Conservation (phyloP, 2,329 filamentous ascomycete genomes). For the Corynespora cassiicola region DNA sequence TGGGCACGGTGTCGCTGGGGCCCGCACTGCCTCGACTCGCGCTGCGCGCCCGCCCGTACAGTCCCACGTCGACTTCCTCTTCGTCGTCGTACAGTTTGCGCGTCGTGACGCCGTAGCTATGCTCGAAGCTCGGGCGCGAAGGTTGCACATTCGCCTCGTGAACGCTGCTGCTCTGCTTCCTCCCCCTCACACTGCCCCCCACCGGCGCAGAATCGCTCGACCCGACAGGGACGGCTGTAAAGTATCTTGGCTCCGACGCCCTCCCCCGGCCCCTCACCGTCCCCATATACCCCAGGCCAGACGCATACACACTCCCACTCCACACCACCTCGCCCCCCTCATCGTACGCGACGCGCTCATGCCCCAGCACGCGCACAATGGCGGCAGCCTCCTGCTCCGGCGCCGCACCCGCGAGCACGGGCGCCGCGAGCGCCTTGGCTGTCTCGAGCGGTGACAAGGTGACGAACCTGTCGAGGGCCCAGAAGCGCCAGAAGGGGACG, state of each 20-base stretch:
- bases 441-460: conserved; percentile 21
- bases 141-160: conserved; percentile 5
- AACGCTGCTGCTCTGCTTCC: conserved; percentile 10
- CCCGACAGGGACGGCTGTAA: too few relatives aligned
- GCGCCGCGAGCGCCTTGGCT: conserved; percentile 18
- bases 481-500: conserved; percentile 17
- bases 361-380: conserved; percentile 17
- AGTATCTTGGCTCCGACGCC: too few relatives aligned
- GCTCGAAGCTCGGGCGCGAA: conserved; percentile 11
- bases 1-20: conserved; percentile 5
- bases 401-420: conserved; percentile 14
- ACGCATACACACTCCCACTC: conserved; percentile 17
- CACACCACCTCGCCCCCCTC: conserved; percentile 21
- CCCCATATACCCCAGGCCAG: conserved; percentile 9
- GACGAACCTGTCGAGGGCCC: conserved; percentile 17
- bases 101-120: conserved; percentile 13
- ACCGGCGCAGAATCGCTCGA: not conserved
- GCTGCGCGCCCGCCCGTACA: conserved; percentile 1
- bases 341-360: conserved; percentile 18
- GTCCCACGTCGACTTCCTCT: conserved; percentile 11
- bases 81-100: conserved; percentile 10
- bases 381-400: conserved; percentile 13
- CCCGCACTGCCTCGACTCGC: not conserved
- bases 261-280: too few relatives aligned
- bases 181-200: not conserved